These are phyloP conservation scores for Kuraishia capsulata DNA, from an alignment of 805 yeast species.

Conservation along the genomic window DNA sequence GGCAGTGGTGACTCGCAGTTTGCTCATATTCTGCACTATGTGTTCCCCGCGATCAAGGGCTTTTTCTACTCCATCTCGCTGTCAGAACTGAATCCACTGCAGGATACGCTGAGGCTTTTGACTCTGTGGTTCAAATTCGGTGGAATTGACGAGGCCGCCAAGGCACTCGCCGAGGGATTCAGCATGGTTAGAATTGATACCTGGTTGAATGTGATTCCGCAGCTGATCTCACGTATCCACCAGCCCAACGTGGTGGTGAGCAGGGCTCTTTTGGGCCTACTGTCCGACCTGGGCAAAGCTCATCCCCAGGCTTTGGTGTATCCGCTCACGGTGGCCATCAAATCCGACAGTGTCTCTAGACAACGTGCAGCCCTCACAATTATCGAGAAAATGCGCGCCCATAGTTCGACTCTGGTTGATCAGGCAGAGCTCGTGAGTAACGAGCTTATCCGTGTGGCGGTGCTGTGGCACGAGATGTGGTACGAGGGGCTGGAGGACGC, in stretches of 20 bases:
- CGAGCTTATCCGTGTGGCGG: constrained; percentile 90
- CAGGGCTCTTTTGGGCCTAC: constrained; percentile 64
- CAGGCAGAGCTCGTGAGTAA: constrained; percentile 93
- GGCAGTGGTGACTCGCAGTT: constrained; percentile 9
- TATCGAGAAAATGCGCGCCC: constrained; percentile 85
- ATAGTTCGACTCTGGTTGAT: constrained; percentile 74
- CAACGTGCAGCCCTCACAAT: constrained; percentile 88
- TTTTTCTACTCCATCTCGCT: constrained; percentile 91
- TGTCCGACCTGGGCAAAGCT: constrained; percentile 84
- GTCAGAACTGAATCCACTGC: constrained; percentile 79
- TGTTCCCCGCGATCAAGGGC: constrained; percentile 92
- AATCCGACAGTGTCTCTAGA: constrained; percentile 83
- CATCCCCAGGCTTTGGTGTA: constrained; percentile 97
- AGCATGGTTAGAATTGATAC: constrained; percentile 81
- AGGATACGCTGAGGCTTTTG: constrained; percentile 82
- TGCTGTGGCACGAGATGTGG: constrained; percentile 97
- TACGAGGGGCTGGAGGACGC: constrained; percentile 97
- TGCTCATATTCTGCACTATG: constrained; percentile 70
- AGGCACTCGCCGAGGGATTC: constrained; percentile 86
- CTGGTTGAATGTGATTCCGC: constrained; percentile 95
- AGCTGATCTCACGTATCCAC: constrained; percentile 90
- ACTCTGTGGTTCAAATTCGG: constrained; percentile 97
- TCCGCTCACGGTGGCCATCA: constrained; percentile 92
- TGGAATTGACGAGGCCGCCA: constrained; percentile 84
- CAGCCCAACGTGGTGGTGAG: constrained; percentile 87